phyloP scores from a whole-genome alignment of 352 stramenopile genomes.

The Pythium aphanidermatum region DNA sequence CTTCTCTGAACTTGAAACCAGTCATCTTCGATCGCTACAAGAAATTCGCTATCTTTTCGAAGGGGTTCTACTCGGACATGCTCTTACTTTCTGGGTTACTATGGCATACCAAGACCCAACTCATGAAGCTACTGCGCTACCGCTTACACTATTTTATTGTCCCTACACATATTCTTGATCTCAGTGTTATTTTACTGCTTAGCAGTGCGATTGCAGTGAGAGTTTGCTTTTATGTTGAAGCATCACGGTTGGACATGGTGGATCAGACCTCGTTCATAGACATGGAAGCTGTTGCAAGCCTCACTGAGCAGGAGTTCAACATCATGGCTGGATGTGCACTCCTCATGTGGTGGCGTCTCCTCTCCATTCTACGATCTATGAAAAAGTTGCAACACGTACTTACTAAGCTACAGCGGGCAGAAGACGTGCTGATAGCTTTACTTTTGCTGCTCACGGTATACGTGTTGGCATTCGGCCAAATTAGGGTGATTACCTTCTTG shows the following conservation, averaged over 20 bases:
- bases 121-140: slow-evolving; percentile 49
- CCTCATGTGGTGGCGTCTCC: slow-evolving; percentile 58
- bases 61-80: slow-evolving; percentile 45
- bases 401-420: slow-evolving; percentile 35
- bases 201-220: slow-evolving; percentile 25
- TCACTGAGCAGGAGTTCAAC: slow-evolving; percentile 28
- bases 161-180: slow-evolving; percentile 43
- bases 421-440: slow-evolving; percentile 35
- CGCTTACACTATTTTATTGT: slow-evolving; percentile 60
- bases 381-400: slow-evolving; percentile 36
- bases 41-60: slow-evolving; percentile 34
- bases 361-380: slow-evolving; percentile 37
- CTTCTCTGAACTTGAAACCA: slow-evolving; percentile 25
- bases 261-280: slow-evolving; percentile 35
- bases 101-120: slow-evolving; percentile 43
- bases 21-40: slow-evolving; percentile 49
- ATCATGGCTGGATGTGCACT: slow-evolving; percentile 32
- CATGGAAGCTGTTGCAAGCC: slow-evolving; percentile 21
- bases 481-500: slow-evolving; percentile 31
- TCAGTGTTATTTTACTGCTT: slow-evolving; percentile 42
- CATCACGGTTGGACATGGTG: slow-evolving; percentile 32
- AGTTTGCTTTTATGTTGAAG: slow-evolving; percentile 23
- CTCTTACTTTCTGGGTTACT: slow-evolving; percentile 29
- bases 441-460: slow-evolving; percentile 34
- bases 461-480: slow-evolving; percentile 40